Evolutionary conservation across 179 eudicot species (phyloP).

Genomic region (Spergularia azorica): DNA sequence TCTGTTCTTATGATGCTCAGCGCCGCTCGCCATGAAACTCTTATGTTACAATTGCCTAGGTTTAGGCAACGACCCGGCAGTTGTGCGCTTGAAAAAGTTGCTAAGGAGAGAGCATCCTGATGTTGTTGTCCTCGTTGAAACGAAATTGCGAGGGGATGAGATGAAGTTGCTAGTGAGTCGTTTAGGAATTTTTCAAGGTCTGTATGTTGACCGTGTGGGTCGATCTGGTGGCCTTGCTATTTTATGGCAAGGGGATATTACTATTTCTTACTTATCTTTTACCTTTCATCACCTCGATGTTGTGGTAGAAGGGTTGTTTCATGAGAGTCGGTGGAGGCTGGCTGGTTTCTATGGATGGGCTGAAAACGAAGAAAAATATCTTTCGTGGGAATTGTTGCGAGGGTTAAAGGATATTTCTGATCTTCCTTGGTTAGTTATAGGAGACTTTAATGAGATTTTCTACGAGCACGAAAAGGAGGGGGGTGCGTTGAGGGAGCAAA

Average conservation of each 20-base stretch:
- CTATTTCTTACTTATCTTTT: neutral
- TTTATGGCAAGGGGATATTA: neutral
- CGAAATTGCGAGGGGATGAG: no score
- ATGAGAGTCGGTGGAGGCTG: neutral
- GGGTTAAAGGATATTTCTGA: neutral
- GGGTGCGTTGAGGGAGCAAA: neutral
- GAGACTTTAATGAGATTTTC: slow-evolving; percentile 14
- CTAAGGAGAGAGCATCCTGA: no score
- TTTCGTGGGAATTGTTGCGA: neutral
- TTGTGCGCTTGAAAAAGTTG: no score
- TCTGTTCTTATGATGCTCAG: no score
- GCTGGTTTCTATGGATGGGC: slow-evolving; percentile 12
- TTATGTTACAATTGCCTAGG: no score
- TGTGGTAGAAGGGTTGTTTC: neutral
- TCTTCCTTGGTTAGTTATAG: neutral
- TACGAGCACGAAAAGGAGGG: neutral
- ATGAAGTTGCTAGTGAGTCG: no score
- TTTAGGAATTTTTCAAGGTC: no score
- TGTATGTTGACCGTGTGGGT: no score
- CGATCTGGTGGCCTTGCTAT: neutral
- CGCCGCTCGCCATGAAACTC: no score
- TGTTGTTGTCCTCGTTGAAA: no score
- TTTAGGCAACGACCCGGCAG: no score
- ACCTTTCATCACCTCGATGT: neutral
- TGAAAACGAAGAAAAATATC: neutral